Evolutionary conservation across 805 yeast genomes (phyloP).

Genomic region (Metschnikowia similis): DNA sequence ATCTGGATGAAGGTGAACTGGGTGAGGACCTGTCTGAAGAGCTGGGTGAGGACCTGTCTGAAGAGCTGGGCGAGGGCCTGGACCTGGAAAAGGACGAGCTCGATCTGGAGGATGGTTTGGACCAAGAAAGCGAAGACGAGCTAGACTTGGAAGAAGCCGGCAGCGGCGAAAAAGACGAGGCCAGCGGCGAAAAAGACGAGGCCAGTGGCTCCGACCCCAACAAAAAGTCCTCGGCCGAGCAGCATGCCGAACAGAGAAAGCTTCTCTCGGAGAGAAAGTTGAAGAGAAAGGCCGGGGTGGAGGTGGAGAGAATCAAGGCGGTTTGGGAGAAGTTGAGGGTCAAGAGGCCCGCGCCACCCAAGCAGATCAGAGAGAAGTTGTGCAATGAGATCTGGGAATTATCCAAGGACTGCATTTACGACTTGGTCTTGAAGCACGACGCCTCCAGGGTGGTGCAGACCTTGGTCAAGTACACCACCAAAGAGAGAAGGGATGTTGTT

Average conservation of each 20-base stretch:
- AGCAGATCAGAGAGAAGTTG: constrained; percentile 68
- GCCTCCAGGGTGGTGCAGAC: constrained; percentile 96
- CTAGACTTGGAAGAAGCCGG: constrained; percentile 25
- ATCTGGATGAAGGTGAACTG: constrained; percentile 22
- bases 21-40: constrained; percentile 13
- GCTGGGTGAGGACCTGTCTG: constrained; percentile 18
- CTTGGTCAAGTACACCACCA: constrained; percentile 77
- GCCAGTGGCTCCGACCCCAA: constrained; percentile 32
- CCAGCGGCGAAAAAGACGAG: constrained; percentile 12
- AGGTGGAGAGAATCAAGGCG: constrained; percentile 77
- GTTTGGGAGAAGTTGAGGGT: constrained; percentile 91
- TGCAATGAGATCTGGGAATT: constrained; percentile 83
- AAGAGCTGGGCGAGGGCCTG: constrained; percentile 15
- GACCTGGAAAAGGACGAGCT: constrained; percentile 8
- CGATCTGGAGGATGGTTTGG: constrained; percentile 12
- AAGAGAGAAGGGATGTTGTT: constrained; percentile 70
- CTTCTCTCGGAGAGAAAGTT: constrained; percentile 77
- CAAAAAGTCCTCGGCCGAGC: constrained; percentile 55
- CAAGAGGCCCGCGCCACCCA: constrained; percentile 75
- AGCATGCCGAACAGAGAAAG: constrained; percentile 80
- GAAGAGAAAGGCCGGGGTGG: constrained; percentile 80
- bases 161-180: constrained; percentile 12
- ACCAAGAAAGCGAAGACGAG: constrained; percentile 17
- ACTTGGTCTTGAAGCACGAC: constrained; percentile 90
- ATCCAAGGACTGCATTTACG: constrained; percentile 70